Base-by-base conservation (phyloP, 148 eudicot species). In the Spergularia marina region DNA sequence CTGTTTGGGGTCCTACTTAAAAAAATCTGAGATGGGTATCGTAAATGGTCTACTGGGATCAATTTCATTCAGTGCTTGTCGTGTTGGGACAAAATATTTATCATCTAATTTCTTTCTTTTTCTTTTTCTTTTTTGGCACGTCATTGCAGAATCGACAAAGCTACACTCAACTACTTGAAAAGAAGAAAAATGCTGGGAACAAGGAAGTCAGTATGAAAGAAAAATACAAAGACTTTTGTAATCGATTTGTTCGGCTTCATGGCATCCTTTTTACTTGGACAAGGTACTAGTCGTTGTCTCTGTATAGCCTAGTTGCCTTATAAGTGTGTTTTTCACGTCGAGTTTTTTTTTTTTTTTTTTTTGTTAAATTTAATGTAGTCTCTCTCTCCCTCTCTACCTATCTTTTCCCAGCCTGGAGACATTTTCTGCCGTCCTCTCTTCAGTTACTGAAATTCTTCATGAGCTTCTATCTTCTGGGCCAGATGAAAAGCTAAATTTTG, bases 221-320 rank as follows among this genome's bases (percentile, higher is more conserved):
- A 61, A 79, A 72, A 53, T 85, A 80, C 34, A 82, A 76, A 73
- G 84, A 73, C 41, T 86, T 87, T 63, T 84, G 89, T 78, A 80
- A 76, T 63, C 78, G 75, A 56, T 85, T 84, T 80, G 83, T 87
- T 34, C 85, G 89, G 56, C 71, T 87, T 40, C 85, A 78, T 78
- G 91, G 91, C 77, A 84, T 87, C 71, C 80, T 87, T 59, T 85
- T 80, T 76, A 82, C 87, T 34, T 87, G 83, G 69, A 85, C 87
- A 15, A 85, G 91, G 91, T 87, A 82, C 74, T 65, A 14, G 10
- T 34, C 66, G 25, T 63, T 58, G 25, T 68, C 53, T 54, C 21
- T 76, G 53, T 56, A 61, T 30, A 30, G 65, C 67, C 15, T 25
- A 51, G 56, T 30, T 20, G 65, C 67, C 15, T 25, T 15, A 59